These are phyloP conservation scores for Verbena officinalis DNA, from an alignment of 257 asterid species.

Conservation along the genomic window DNA sequence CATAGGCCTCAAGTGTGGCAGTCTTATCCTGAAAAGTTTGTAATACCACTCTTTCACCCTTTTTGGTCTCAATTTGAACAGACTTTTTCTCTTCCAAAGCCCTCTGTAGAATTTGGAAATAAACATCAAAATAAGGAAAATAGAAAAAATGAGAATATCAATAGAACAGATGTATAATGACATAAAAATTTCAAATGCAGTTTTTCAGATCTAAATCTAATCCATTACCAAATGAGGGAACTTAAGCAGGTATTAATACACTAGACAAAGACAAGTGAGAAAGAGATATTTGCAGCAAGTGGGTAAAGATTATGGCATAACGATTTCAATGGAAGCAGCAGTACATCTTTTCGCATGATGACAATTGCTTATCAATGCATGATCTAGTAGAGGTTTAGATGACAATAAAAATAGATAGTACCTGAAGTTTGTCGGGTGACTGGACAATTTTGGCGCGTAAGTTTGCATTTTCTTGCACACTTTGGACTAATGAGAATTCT, in stretches of 20 bases:
- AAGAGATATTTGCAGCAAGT: neutral
- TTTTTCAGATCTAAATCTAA: constrained; percentile 10
- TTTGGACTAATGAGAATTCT: constrained; percentile 72
- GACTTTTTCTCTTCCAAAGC: constrained; percentile 71
- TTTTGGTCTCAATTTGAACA: constrained; percentile 57
- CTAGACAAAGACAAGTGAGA: neutral
- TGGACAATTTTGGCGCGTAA: constrained; percentile 88
- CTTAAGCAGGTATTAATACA: neutral
- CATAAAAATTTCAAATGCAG: constrained; percentile 1
- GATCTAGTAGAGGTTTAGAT: neutral
- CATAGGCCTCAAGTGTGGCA: constrained; percentile 65
- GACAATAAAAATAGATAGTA: constrained; percentile 24
- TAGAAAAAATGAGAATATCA: constrained; percentile 10
- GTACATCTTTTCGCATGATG: neutral
- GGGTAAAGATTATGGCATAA: constrained; percentile 6
- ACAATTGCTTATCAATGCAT: neutral
- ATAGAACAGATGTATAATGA: neutral
- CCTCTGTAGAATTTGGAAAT: constrained; percentile 46
- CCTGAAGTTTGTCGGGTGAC: constrained; percentile 99
- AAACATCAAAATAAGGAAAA: neutral
- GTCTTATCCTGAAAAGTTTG: constrained; percentile 75
- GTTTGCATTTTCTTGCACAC: constrained; percentile 83
- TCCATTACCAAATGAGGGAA: neutral
- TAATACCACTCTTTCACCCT: constrained; percentile 74
- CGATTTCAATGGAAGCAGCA: constrained; percentile 7